Percentiles rank a stretch among this genome's conserved stretches.
phyloP scores from a whole-genome alignment of 2,329 filamentous ascomycete genomes.

The Annulohypoxylon truncatum region DNA sequence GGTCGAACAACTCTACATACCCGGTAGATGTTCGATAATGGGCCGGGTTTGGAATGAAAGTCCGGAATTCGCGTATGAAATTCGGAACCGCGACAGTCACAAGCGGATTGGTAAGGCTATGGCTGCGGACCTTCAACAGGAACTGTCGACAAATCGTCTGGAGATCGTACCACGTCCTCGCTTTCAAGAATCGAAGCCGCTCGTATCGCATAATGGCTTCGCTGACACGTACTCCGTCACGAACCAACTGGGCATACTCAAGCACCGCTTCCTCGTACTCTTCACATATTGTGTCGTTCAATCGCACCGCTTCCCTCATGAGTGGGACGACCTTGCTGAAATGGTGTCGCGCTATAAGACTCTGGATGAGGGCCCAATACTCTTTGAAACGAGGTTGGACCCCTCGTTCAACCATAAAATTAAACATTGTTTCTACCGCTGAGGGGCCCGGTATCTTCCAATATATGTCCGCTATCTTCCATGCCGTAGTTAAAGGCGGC shows the following conservation, averaged over 20 bases:
- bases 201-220: constrained; percentile 41
- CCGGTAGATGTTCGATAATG: constrained; percentile 54
- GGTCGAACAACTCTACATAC: constrained; percentile 52
- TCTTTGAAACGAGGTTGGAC: constrained; percentile 68
- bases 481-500: constrained; percentile 53
- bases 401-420: constrained; percentile 69
- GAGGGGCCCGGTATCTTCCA: constrained; percentile 53
- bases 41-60: constrained; percentile 56
- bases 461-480: constrained; percentile 49
- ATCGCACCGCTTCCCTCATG: constrained; percentile 46
- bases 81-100: constrained; percentile 53
- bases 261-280: constrained; percentile 44
- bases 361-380: constrained; percentile 62
- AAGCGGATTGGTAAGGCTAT: constrained; percentile 13
- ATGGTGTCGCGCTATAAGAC: constrained; percentile 41
- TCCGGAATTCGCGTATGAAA: constrained; percentile 60
- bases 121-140: constrained; percentile 35
- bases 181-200: constrained; percentile 45
- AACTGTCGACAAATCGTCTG: constrained; percentile 45
- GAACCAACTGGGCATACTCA: constrained; percentile 43
- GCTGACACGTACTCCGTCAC: constrained; percentile 39
- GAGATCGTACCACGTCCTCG: constrained; percentile 51
- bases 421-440: constrained; percentile 66
- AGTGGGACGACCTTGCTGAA: constrained; percentile 37
- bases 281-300: constrained; percentile 47